Conservation (phyloP, 495 filamentous ascomycete species). For the Penicillium parvum region DNA sequence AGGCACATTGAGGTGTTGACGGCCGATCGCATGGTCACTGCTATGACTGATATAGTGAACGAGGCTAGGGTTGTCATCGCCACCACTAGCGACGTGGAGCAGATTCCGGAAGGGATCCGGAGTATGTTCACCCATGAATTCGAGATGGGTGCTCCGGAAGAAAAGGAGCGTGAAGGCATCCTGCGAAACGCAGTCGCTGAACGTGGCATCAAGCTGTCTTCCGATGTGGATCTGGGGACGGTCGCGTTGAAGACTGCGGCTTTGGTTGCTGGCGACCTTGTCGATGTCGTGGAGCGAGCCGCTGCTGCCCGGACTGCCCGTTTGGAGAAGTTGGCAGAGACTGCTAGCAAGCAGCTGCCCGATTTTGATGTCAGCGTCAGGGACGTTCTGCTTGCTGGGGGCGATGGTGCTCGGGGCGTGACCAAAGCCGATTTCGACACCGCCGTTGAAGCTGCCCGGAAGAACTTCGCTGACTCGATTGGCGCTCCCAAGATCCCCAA, state of each 20-base stretch:
- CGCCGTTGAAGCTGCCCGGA: conserved; percentile 88
- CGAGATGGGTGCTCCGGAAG: conserved; percentile 88
- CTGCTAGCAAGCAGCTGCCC: conserved; percentile 29
- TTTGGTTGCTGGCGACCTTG: conserved; percentile 87
- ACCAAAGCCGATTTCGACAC: conserved; percentile 84
- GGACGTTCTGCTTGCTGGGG: conserved; percentile 88
- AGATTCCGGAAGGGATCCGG: conserved; percentile 82
- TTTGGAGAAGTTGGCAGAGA: conserved; percentile 62
- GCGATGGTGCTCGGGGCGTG: conserved; percentile 67
- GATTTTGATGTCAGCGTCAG: conserved; percentile 55
- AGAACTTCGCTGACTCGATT: conserved; percentile 96
- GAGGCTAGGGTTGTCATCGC: conserved; percentile 78
- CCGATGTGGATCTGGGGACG: conserved; percentile 74
- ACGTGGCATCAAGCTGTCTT: conserved; percentile 63
- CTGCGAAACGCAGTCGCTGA: conserved; percentile 72
- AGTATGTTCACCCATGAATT: conserved; percentile 94
- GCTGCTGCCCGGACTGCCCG: conserved; percentile 67
- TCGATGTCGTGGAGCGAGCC: conserved; percentile 91
- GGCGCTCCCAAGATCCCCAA: conserved; percentile 98
- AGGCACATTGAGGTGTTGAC: conserved; percentile 86
- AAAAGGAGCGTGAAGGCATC: conserved; percentile 86
- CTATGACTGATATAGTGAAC: conserved; percentile 71
- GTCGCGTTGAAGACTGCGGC: conserved; percentile 95
- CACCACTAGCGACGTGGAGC: conserved; percentile 91
- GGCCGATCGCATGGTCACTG: conserved; percentile 79